Percentiles rank a stretch among this genome's conserved stretches.
Evolutionary conservation across 257 asterid species (phyloP).

Genomic region (Solanum raphanifolium): DNA sequence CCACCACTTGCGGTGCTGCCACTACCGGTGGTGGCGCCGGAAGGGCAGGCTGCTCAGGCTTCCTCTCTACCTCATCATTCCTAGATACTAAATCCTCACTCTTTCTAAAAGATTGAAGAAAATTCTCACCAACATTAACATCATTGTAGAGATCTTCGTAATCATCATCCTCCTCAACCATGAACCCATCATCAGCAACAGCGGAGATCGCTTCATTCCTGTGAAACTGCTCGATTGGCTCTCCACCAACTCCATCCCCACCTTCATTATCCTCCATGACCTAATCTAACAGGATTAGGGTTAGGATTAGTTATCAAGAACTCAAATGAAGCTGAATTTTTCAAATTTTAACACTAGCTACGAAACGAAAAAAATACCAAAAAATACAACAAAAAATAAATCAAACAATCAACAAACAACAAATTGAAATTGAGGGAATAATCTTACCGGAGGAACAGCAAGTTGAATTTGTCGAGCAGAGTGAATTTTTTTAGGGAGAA

Average conservation of each 20-base stretch:
- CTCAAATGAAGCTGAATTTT: not conserved
- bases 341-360: not conserved
- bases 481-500: not conserved
- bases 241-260: constrained; percentile 40
- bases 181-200: constrained; percentile 61
- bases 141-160: constrained; percentile 93
- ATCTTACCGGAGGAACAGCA: not conserved
- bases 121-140: constrained; percentile 89
- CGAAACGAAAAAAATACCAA: not conserved
- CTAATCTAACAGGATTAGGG: not conserved
- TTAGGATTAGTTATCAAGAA: not conserved
- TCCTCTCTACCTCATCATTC: constrained; percentile 30
- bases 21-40: not conserved
- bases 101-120: constrained; percentile 53
- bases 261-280: constrained; percentile 4
- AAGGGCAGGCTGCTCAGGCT: constrained; percentile 10
- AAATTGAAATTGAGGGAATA: not conserved
- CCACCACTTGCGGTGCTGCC: not conserved
- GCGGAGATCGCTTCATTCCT: constrained; percentile 79
- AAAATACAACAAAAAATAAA: not conserved
- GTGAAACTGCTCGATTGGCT: constrained; percentile 55
- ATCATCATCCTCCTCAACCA: constrained; percentile 75
- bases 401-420: not conserved
- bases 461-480: not conserved
- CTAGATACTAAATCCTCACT: constrained; percentile 30